phyloP scores from a whole-genome alignment of 2,329 filamentous ascomycete species.

The Venturia carpophila region DNA sequence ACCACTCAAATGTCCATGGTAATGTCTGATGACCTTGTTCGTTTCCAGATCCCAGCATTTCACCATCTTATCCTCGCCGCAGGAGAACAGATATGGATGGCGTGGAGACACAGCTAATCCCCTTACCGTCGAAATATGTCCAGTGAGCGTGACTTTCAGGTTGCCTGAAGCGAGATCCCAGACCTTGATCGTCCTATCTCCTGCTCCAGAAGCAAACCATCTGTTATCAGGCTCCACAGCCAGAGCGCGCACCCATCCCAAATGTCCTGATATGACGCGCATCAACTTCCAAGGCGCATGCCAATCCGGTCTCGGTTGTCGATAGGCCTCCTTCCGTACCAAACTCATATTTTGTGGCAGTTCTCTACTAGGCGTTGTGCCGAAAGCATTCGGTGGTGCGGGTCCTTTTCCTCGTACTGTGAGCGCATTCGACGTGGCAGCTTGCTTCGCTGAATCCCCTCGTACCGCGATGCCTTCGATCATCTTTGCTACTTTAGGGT shows the following conservation, averaged over 20 bases:
- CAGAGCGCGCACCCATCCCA: slow-evolving; percentile 86
- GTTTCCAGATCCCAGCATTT: slow-evolving; percentile 99
- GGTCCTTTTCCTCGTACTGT: slow-evolving; percentile 43
- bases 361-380: slow-evolving; percentile 44
- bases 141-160: slow-evolving; percentile 79
- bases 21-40: slow-evolving; percentile 98
- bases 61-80: slow-evolving; percentile 98
- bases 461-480: slow-evolving; percentile 54
- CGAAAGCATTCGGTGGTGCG: slow-evolving; percentile 48
- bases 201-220: slow-evolving; percentile 94
- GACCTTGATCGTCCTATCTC: slow-evolving; percentile 95
- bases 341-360: slow-evolving; percentile 47
- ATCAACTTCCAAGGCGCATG: slow-evolving; percentile 98
- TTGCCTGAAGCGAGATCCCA: slow-evolving; percentile 89
- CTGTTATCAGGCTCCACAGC: slow-evolving; percentile 94
- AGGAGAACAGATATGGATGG: slow-evolving; percentile 95
- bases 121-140: slow-evolving; percentile 87
- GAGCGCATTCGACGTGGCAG: slow-evolving; percentile 49
- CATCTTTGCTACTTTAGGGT: slow-evolving; percentile 55
- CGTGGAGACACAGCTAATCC: slow-evolving; percentile 86
- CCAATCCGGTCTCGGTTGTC: slow-evolving; percentile 79
- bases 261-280: slow-evolving; percentile 91
- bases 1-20: slow-evolving; percentile 92
- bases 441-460: slow-evolving; percentile 34
- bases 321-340: slow-evolving; percentile 55